Evolutionary conservation across 768 basidiomycete genomes (phyloP).

Genomic region (Leccinum incarnatum): DNA sequence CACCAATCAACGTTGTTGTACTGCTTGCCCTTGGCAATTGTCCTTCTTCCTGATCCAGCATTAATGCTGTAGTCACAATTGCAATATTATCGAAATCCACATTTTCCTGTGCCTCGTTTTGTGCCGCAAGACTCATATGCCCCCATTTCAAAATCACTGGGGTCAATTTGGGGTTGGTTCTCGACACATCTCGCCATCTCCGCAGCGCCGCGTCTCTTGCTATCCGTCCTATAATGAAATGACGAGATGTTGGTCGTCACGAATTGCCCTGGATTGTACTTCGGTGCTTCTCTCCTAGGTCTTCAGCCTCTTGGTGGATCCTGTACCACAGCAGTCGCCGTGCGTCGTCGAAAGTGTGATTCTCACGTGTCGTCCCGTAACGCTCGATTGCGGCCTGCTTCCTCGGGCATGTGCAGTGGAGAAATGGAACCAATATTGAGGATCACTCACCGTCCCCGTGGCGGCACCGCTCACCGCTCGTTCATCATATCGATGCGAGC

Average conservation of each 20-base stretch:
- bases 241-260: slow-evolving; percentile 20
- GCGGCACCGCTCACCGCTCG: slow-evolving; percentile 10
- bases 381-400: slow-evolving; percentile 5
- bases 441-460: slow-evolving; percentile 11
- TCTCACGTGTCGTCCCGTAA: slow-evolving; percentile 15
- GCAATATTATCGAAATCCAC: slow-evolving; percentile 1
- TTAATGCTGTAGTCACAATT: slow-evolving; percentile 14
- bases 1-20: not conserved
- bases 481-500: not conserved
- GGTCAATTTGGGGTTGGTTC: slow-evolving; percentile 10
- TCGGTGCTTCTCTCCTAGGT: slow-evolving; percentile 26
- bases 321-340: slow-evolving; percentile 24
- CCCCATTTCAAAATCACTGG: slow-evolving; percentile 14
- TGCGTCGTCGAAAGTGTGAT: slow-evolving; percentile 12
- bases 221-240: slow-evolving; percentile 22
- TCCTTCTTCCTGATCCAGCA: slow-evolving; percentile 13
- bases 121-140: not conserved
- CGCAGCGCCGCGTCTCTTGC: slow-evolving; percentile 18
- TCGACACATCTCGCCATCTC: slow-evolving; percentile 25
- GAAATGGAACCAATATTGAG: slow-evolving; percentile 17
- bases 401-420: slow-evolving; percentile 6
- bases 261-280: slow-evolving; percentile 22
- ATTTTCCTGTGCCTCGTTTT: slow-evolving; percentile 14
- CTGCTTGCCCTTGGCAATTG: not conserved
- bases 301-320: slow-evolving; percentile 22